phyloP scores from a whole-genome alignment of 148 eudicot species.

The Heliosperma pusillum region DNA sequence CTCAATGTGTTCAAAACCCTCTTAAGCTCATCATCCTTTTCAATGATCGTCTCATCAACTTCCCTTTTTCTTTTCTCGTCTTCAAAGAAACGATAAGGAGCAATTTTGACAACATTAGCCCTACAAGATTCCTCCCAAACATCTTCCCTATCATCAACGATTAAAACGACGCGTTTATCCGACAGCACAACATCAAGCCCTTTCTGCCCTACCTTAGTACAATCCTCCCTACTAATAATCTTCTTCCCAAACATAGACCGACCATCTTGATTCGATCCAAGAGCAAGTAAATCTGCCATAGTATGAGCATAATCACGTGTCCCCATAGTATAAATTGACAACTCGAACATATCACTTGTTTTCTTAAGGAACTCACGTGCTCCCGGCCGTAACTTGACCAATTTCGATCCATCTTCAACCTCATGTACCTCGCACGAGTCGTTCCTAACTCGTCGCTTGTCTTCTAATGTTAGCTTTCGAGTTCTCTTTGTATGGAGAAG shows the following conservation, averaged over 20 bases:
- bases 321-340: slow-evolving; percentile 15
- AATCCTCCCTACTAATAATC: slow-evolving; percentile 13
- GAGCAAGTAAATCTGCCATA: background rate
- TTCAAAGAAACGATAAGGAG: background rate
- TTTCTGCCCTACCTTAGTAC: background rate
- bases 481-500: background rate
- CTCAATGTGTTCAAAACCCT: background rate
- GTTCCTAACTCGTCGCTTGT: background rate
- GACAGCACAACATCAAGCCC: slow-evolving; percentile 6
- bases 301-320: background rate
- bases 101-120: background rate
- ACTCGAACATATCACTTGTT: slow-evolving; percentile 16
- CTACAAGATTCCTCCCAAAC: background rate
- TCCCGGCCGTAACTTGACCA: slow-evolving; percentile 20
- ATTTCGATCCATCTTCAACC: background rate
- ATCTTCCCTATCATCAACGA: background rate
- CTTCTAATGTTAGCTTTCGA: background rate
- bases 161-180: background rate
- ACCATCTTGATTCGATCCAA: too few relatives aligned
- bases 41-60: background rate
- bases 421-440: background rate
- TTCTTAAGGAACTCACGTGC: background rate
- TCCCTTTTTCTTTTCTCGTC: background rate
- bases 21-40: background rate
- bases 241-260: background rate